A percentile compares a stretch with the other conserved stretches of the same genome.
phyloP scores from a whole-genome alignment of 768 basidiomycete genomes.

The Lactarius deliciosus region DNA sequence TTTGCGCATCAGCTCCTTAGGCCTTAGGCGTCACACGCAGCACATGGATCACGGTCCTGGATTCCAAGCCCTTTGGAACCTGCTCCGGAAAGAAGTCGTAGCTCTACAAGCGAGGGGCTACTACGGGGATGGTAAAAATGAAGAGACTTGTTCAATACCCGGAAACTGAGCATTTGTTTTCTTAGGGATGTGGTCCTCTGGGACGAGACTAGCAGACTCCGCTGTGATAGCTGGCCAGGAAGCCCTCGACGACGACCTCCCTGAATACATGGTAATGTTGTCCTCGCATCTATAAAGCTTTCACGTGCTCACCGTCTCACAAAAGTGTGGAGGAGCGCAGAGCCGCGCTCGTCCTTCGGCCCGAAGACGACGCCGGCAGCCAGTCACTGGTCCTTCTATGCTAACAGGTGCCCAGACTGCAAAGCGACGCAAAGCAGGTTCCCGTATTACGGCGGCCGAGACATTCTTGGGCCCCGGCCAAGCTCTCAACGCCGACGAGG shows the following conservation, averaged over 20 bases:
- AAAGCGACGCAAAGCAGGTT: constrained; percentile 71
- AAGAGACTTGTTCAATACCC: neutral
- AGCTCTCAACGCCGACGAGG: constrained; percentile 43
- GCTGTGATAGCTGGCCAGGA: constrained; percentile 51
- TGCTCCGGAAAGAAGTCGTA: constrained; percentile 62
- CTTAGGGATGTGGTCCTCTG: constrained; percentile 81
- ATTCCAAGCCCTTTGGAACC: constrained; percentile 75
- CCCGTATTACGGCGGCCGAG: constrained; percentile 59
- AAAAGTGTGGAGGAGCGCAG: constrained; percentile 80
- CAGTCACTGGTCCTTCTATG: constrained; percentile 50
- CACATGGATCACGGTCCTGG: constrained; percentile 78
- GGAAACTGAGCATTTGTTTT: constrained; percentile 5
- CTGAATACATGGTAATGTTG: constrained; percentile 70
- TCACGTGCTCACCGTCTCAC: constrained; percentile 3
- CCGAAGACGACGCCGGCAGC: constrained; percentile 42
- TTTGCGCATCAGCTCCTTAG: constrained; percentile 1
- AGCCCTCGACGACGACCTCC: constrained; percentile 56
- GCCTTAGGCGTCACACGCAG: constrained; percentile 38
- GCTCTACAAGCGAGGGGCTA: constrained; percentile 73
- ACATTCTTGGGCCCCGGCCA: constrained; percentile 61
- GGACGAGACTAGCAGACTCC: constrained; percentile 67
- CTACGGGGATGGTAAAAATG: constrained; percentile 69
- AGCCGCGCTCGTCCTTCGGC: constrained; percentile 56
- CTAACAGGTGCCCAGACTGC: constrained; percentile 60
- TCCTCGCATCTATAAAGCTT: neutral